Evolutionary conservation across 2,329 filamentous ascomycete species (phyloP).

Genomic region (Hypoxylon sp.): DNA sequence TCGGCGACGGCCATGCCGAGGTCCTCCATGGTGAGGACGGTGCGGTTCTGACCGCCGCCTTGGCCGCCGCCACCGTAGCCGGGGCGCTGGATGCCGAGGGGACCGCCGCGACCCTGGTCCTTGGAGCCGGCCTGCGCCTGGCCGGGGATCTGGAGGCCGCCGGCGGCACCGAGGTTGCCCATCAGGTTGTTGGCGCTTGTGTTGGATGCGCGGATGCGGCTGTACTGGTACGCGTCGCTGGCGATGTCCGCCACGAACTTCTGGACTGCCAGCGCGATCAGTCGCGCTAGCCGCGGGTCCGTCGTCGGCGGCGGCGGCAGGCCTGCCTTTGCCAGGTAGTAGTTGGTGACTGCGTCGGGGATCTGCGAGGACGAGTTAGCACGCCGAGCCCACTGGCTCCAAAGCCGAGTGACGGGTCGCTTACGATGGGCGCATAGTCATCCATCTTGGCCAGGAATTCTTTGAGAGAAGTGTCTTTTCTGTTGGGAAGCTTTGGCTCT

Average conservation of each 20-base stretch:
- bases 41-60: conserved; percentile 86
- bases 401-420: conserved; percentile 43
- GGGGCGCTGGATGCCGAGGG: conserved; percentile 76
- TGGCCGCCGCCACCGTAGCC: conserved; percentile 89
- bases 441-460: conserved; percentile 98
- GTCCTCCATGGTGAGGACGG: conserved; percentile 98
- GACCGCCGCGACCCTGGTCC: conserved; percentile 65
- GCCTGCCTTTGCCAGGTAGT: conserved; percentile 96
- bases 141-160: conserved; percentile 71
- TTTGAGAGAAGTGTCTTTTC: conserved; percentile 90
- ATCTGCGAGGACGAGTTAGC: conserved; percentile 66
- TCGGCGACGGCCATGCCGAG: conserved; percentile 97
- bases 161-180: conserved; percentile 80
- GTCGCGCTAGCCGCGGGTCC: conserved; percentile 86
- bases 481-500: conserved; percentile 73
- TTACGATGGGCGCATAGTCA: conserved; percentile 94
- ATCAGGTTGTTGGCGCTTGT: conserved; percentile 89
- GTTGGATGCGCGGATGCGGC: conserved; percentile 91
- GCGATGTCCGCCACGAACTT: conserved; percentile 99
- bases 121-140: conserved; percentile 64
- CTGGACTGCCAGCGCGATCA: conserved; percentile 96
- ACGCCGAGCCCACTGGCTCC: background rate
- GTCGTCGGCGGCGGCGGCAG: conserved; percentile 92
- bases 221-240: conserved; percentile 97
- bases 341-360: conserved; percentile 95